Evolutionary conservation across 768 basidiomycete species (phyloP), one percentile per base, ranked within the genome.

Genomic region (Russula dissimulans): DNA sequence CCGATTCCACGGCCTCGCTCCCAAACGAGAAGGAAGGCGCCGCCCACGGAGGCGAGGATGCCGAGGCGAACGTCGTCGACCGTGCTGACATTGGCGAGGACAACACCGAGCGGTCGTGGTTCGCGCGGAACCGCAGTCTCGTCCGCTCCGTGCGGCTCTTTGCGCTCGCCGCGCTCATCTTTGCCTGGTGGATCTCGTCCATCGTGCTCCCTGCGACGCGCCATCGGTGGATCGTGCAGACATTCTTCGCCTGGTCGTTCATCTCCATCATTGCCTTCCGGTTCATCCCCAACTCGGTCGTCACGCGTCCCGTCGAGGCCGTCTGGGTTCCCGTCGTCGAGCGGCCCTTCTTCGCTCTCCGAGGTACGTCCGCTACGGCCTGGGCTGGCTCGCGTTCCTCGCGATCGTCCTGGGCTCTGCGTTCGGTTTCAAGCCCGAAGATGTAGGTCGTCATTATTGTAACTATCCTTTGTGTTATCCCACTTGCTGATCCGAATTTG

Each of bases 121-220:
- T 64, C 34, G 32, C 57, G 46, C 57, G 60, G n/a, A 39, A 53
- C 15, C 67, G 61, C 56, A 48, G 52, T 18, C 57, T 61, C 36
- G 55, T 64, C 49, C 69, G 73, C n/a, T 67, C 69, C 9, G 53
- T 72, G 66, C 62, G 83, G 49, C 74, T 91, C 39, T 71, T 70
- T 49, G 81, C 66, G 15, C 63, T 85, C 0, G 86, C 84, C 10
- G 67, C 76, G 12, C 69, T 85, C 52, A 89, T 93, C 64, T 74
- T 91, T 45, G 90, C 81, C 44, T 93, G 90, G 90, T 93, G 90
- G 90, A 84, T 93, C 39, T 86, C 85, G 61, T 73, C 90, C 9
- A 90, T 82, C 0, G 70, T 90, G 12, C 72, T 92, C 51, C 66
- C 75, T 56, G 82, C 78, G 5, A 91, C 91, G 3, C 81, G 90